Evolutionary conservation across 2,329 filamentous ascomycete genomes (phyloP).

Genomic region (Hymenoscyphus linearis): DNA sequence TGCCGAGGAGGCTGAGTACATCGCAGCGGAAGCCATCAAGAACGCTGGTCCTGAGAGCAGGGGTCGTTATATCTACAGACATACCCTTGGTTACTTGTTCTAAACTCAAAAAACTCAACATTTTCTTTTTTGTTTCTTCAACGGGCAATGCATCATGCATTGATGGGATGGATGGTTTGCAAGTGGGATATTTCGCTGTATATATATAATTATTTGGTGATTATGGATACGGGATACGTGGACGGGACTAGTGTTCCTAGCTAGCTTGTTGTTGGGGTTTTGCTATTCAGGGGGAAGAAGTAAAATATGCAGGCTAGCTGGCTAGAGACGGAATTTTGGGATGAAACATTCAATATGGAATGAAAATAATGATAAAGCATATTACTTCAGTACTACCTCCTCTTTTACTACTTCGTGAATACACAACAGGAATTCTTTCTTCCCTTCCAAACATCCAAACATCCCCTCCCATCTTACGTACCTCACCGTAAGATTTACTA

Average conservation of each 20-base stretch:
- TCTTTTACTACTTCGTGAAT: too few species aligned
- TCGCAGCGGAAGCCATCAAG: constrained; percentile 15
- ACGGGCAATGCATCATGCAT: too few species aligned
- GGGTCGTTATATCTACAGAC: constrained; percentile 21
- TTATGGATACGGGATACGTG: too few species aligned
- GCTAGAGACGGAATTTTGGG: too few species aligned
- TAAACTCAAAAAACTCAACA: too few species aligned
- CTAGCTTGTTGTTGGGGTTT: background rate
- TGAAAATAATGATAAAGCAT: background rate
- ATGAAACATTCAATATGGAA: background rate
- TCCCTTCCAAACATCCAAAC: too few species aligned
- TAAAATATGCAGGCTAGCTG: background rate
- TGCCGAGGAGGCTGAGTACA: constrained; percentile 46
- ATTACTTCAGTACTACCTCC: too few species aligned
- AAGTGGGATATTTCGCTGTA: background rate
- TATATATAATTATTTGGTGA: background rate
- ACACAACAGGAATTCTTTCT: too few species aligned
- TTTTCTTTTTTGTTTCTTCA: background rate
- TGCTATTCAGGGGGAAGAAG: too few species aligned
- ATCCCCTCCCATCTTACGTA: too few species aligned
- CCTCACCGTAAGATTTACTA: too few species aligned
- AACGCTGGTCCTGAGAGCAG: constrained; percentile 22
- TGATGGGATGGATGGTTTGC: background rate
- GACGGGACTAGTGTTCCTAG: too few species aligned
- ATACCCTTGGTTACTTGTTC: constrained; percentile 23